Conservation (phyloP, 495 filamentous ascomycete species). For the Elaphomyces granulatus region DNA sequence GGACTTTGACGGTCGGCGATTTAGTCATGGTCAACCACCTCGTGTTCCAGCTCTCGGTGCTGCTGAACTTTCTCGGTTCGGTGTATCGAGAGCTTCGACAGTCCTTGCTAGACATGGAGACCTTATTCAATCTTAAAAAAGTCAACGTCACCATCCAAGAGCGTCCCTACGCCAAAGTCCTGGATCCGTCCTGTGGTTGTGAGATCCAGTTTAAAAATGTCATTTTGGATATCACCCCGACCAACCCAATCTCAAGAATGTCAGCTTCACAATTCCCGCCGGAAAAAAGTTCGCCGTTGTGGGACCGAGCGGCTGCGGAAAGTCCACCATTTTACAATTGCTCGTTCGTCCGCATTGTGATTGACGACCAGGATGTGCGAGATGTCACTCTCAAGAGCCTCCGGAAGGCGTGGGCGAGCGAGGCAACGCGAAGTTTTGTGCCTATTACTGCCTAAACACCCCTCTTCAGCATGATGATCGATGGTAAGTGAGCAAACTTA, state of each 20-base stretch:
- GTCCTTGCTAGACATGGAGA: constrained; percentile 95
- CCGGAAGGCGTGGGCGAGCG: constrained; percentile 53
- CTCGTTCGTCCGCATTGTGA: constrained; percentile 85
- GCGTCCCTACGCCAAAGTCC: constrained; percentile 49
- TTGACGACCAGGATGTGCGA: constrained; percentile 87
- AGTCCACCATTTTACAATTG: constrained; percentile 80
- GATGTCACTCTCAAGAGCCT: constrained; percentile 70
- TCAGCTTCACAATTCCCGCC: constrained; percentile 79
- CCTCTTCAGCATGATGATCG: not conserved
- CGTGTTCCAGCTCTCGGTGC: constrained; percentile 93
- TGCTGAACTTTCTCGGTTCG: constrained; percentile 88
- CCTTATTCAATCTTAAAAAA: constrained; percentile 95
- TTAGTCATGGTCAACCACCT: constrained; percentile 98
- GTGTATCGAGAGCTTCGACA: constrained; percentile 94
- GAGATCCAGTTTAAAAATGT: constrained; percentile 93
- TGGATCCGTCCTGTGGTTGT: constrained; percentile 60
- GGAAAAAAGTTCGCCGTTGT: constrained; percentile 94
- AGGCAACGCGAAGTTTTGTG: constrained; percentile 73
- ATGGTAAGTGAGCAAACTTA: constrained; percentile 8
- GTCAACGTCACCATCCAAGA: constrained; percentile 86
- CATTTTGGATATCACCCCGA: constrained; percentile 84
- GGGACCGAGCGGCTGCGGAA: constrained; percentile 89
- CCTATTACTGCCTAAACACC: constrained; percentile 49
- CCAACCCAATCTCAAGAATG: constrained; percentile 72
- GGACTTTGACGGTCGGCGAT: constrained; percentile 80